A percentile compares a stretch with the other conserved stretches of the same genome.
These are phyloP conservation scores for Bassia scoparia DNA, from an alignment of 148 eudicot species.

Conservation along the genomic window DNA sequence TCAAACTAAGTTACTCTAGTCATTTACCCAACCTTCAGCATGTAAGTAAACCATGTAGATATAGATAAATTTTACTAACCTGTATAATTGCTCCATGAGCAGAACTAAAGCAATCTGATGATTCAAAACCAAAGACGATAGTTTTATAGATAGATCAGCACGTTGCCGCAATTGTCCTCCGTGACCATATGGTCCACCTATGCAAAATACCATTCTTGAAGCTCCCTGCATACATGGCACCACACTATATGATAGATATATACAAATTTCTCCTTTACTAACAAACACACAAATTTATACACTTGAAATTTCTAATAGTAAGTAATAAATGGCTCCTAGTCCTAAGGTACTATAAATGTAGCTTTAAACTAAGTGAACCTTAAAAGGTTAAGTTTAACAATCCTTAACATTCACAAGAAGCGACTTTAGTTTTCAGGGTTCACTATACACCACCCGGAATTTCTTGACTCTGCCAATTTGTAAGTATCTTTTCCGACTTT, in stretches of 20 bases:
- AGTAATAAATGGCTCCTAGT: neutral
- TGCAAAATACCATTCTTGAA: slow-evolving; percentile 68
- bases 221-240: slow-evolving; percentile 41
- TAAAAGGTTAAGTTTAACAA: neutral
- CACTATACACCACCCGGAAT: too few species aligned
- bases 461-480: too few species aligned
- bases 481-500: too few species aligned
- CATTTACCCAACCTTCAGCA: neutral
- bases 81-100: slow-evolving; percentile 84
- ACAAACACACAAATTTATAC: neutral
- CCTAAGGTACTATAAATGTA: neutral
- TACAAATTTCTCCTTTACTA: neutral
- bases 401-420: neutral
- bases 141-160: slow-evolving; percentile 58
- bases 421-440: too few species aligned
- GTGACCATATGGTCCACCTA: slow-evolving; percentile 93
- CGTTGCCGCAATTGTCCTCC: slow-evolving; percentile 60
- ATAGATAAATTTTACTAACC: slow-evolving; percentile 30
- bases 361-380: neutral
- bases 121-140: slow-evolving; percentile 74
- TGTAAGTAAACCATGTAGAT: neutral
- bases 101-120: slow-evolving; percentile 85
- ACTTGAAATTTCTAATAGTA: too few species aligned
- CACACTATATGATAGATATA: slow-evolving; percentile 5
- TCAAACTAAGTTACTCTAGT: neutral